Evolutionary conservation across 805 yeast genomes (phyloP), one percentile per base, ranked within the genome.

Genomic region (Tetrapisispora pingtungensis): DNA sequence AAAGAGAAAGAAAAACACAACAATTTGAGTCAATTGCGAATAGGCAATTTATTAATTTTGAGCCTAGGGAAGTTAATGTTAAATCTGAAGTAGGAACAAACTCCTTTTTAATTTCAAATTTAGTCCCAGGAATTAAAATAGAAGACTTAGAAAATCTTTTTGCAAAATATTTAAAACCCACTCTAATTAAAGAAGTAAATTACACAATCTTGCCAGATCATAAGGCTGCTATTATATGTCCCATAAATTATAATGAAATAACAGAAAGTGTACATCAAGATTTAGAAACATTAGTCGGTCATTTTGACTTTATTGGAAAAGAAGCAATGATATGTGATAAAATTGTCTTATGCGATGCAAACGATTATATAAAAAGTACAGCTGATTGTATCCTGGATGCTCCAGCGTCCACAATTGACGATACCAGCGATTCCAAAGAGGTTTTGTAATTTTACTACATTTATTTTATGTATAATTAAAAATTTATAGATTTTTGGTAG

Each of bases 101-200:
- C 59, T 78, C 83, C 1, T 65, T 82, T 42, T 53, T 74, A 14
- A 69, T 83, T 12, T 65, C 66, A 31, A 79, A 76, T 44, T 67
- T 77, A 3, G 72, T 74, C 33, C 66, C 72, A 41, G 85, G 84
- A 0, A 67, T 74, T 1, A 71, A 78, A 0, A 64, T 62, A 42
- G 71, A 69, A 8, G 73, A 70, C 17, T 49, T 80, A 10, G 72
- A 68, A 40, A 53, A 46, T 0, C 55, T 60, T 10, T 56, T 72
- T 18, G 59, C 61, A 12, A 46, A 48, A 14, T 63, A 54, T 44
- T 47, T 61, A 38, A 55, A 49, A 34, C 45, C 57, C 7, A 55
- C 59, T 0, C 58, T 65, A 26, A 38, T 66, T 3, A 56, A 47
- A 36, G 58, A 59, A 15, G 59, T 62, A 3, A 50, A 57, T 13